phyloP scores from a whole-genome alignment of 371 early-diverging fungal species.

The Syncephalastrum racemosum region DNA sequence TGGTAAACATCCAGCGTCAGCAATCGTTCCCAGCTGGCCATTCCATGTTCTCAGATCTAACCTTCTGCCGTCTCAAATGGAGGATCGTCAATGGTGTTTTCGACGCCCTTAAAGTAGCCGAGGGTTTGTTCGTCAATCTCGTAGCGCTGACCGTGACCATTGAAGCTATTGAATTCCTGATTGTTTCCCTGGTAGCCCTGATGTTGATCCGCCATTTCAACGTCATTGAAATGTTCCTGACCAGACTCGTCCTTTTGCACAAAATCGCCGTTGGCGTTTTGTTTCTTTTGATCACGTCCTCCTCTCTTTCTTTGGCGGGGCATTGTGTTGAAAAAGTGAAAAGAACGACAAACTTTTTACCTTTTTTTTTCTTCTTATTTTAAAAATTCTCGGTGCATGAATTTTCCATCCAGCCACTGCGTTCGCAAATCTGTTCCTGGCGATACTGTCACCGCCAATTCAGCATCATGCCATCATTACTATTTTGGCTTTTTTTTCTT shows the following conservation, averaged over 20 bases:
- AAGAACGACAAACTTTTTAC: background rate
- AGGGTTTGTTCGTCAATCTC: slow-evolving; percentile 62
- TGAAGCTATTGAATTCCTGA: background rate
- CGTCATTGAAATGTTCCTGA: background rate
- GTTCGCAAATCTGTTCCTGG: no score
- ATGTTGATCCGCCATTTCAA: background rate
- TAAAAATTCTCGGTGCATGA: no score
- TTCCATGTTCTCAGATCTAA: slow-evolving; percentile 18
- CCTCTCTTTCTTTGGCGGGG: slow-evolving; percentile 6
- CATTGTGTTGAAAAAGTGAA: slow-evolving; percentile 6
- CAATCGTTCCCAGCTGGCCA: background rate
- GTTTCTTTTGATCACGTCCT: slow-evolving; percentile 12
- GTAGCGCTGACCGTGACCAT: slow-evolving; percentile 45
- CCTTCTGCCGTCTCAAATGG: slow-evolving; percentile 74
- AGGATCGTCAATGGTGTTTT: slow-evolving; percentile 68
- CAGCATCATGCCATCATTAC: no score
- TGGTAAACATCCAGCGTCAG: background rate
- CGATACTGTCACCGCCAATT: no score
- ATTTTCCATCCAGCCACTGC: no score
- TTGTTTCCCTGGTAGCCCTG: slow-evolving; percentile 4
- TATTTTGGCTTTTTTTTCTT: no score
- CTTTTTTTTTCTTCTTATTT: no score
- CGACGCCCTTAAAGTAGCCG: slow-evolving; percentile 74
- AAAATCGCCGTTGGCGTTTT: background rate
- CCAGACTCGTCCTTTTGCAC: no score